Conservation (phyloP, 495 filamentous ascomycete genomes). For the Sabuloglossum arenarium region DNA sequence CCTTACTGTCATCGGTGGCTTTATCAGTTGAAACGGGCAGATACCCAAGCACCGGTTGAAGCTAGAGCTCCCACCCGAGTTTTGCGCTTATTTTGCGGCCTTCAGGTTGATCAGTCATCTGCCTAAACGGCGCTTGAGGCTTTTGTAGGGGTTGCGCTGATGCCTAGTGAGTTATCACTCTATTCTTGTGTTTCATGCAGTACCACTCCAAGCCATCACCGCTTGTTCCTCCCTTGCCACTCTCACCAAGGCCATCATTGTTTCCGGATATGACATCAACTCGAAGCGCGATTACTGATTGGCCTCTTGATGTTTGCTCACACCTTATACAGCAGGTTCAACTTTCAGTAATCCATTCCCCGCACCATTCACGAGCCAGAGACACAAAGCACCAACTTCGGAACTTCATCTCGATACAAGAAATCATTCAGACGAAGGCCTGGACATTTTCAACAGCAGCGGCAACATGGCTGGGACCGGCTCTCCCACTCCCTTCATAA, state of each 20-base stretch:
- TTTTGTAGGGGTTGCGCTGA: background rate
- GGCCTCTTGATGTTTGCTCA: background rate
- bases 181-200: background rate
- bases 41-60: background rate
- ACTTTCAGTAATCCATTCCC: constrained; percentile 1
- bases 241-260: background rate
- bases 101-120: background rate
- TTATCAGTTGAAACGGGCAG: background rate
- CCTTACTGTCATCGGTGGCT: background rate
- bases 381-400: constrained; percentile 2
- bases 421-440: constrained; percentile 17
- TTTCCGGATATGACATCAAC: background rate
- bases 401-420: constrained; percentile 16
- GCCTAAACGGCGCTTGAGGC: background rate
- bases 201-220: background rate
- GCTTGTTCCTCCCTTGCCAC: background rate
- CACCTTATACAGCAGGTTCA: background rate
- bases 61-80: background rate
- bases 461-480: constrained; percentile 23
- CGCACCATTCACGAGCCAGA: background rate
- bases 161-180: background rate
- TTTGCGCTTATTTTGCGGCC: background rate
- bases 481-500: constrained; percentile 46
- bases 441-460: constrained; percentile 17
- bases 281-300: background rate